Conservation (phyloP, 345 rosid species). For the Jatropha curcas region DNA sequence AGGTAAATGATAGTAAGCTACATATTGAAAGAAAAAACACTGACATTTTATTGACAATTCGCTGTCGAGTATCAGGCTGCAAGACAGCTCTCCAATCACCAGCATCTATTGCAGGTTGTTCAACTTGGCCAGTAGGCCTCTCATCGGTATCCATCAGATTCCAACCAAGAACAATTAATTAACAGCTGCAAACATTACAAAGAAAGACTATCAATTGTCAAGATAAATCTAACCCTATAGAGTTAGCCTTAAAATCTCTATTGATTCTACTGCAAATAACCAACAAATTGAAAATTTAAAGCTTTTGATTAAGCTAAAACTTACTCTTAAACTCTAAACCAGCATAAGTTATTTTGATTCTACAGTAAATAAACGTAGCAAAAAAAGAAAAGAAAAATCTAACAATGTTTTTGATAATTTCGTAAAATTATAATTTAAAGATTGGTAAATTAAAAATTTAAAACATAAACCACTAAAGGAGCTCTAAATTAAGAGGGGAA, state of each 20-base stretch:
- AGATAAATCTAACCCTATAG: not conserved
- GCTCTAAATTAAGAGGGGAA: no score
- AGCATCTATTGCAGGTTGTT: conserved; percentile 40
- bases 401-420: no score
- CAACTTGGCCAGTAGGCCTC: conserved; percentile 22
- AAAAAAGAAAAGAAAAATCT: no score
- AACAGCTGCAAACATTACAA: not conserved
- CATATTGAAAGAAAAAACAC: conserved; percentile 8
- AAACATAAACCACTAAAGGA: no score
- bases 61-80: conserved; percentile 44
- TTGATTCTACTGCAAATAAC: not conserved
- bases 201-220: not conserved
- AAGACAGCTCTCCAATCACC: conserved; percentile 25
- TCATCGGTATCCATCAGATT: conserved; percentile 13
- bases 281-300: not conserved
- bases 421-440: no score
- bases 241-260: not conserved
- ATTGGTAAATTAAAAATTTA: no score
- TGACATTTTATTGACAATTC: conserved; percentile 58
- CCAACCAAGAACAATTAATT: not conserved
- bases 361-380: no score
- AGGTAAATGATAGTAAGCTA: no score
- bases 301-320: no score
- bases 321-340: not conserved
- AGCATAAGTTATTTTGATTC: no score